Conservation (phyloP, 2,329 filamentous ascomycete genomes). For the Eurotiales sp. region DNA sequence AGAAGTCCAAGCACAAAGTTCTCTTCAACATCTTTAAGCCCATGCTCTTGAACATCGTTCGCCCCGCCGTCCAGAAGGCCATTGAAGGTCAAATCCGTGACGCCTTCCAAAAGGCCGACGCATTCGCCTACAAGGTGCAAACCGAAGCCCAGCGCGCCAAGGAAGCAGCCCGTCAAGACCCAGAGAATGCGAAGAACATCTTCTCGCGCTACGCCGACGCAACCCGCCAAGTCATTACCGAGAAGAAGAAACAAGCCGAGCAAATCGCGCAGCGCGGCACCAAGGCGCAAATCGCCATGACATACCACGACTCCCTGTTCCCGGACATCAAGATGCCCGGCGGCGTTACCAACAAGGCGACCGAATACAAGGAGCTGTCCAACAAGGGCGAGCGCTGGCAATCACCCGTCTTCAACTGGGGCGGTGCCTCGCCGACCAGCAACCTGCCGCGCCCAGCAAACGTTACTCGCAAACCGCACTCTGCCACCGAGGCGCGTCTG, state of each 20-base stretch:
- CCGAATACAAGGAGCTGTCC: slow-evolving; percentile 85
- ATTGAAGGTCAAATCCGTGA: slow-evolving; percentile 87
- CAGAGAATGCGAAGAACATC: slow-evolving; percentile 72
- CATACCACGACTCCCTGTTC: slow-evolving; percentile 89
- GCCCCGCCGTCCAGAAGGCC: slow-evolving; percentile 79
- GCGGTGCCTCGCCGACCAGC: slow-evolving; percentile 67
- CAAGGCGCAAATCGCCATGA: slow-evolving; percentile 78
- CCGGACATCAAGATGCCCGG: slow-evolving; percentile 79
- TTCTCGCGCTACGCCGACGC: slow-evolving; percentile 81
- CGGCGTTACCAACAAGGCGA: slow-evolving; percentile 88
- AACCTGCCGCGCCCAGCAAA: slow-evolving; percentile 60
- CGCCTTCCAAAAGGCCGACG: slow-evolving; percentile 71
- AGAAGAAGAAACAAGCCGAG: slow-evolving; percentile 75
- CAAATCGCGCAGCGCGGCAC: slow-evolving; percentile 56
- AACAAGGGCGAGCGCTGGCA: slow-evolving; percentile 90
- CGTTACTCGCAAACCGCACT: slow-evolving; percentile 59
- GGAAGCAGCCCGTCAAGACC: slow-evolving; percentile 63
- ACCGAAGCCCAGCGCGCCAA: slow-evolving; percentile 72
- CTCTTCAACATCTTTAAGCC: slow-evolving; percentile 86
- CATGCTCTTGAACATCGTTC: slow-evolving; percentile 75
- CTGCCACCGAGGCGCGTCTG: slow-evolving; percentile 29
- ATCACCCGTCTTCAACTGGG: slow-evolving; percentile 88
- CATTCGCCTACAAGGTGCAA: slow-evolving; percentile 71
- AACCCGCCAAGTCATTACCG: slow-evolving; percentile 66
- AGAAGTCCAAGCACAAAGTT: slow-evolving; percentile 92